These are phyloP conservation scores for Chaetoscypha palmicola DNA, from an alignment of 2,329 filamentous ascomycete species.

Conservation along the genomic window DNA sequence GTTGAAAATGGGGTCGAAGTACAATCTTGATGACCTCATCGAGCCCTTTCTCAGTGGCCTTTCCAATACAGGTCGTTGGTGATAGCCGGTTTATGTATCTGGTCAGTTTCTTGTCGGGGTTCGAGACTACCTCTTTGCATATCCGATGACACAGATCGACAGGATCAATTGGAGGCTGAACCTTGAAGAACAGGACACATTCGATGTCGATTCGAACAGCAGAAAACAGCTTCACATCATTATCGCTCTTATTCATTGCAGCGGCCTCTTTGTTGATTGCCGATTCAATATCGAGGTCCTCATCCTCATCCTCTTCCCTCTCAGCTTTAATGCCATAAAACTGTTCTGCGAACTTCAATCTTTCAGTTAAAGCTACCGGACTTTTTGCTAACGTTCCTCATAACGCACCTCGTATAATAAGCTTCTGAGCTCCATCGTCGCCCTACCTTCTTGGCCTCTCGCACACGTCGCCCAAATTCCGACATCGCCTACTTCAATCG, in stretches of 20 bases:
- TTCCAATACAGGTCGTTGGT: constrained; percentile 47
- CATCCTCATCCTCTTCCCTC: constrained; percentile 34
- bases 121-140: constrained; percentile 44
- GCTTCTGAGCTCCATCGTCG: constrained; percentile 57
- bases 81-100: constrained; percentile 56
- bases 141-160: constrained; percentile 47
- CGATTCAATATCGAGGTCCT: constrained; percentile 57
- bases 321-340: constrained; percentile 42
- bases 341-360: constrained; percentile 54
- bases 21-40: constrained; percentile 57
- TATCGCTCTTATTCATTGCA: constrained; percentile 43
- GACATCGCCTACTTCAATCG: constrained; percentile 59
- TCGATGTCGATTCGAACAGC: constrained; percentile 50
- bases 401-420: constrained; percentile 58
- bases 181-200: constrained; percentile 57
- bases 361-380: neutral
- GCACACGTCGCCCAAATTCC: constrained; percentile 77
- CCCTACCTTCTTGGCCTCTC: constrained; percentile 62
- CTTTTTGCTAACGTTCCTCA: neutral
- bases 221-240: constrained; percentile 41
- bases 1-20: constrained; percentile 52
- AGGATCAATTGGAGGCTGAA: constrained; percentile 47
- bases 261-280: constrained; percentile 67
- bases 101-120: constrained; percentile 39
- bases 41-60: constrained; percentile 62